phyloP scores from a whole-genome alignment of 306 rosid genomes.

The Cucumis hystrix region DNA sequence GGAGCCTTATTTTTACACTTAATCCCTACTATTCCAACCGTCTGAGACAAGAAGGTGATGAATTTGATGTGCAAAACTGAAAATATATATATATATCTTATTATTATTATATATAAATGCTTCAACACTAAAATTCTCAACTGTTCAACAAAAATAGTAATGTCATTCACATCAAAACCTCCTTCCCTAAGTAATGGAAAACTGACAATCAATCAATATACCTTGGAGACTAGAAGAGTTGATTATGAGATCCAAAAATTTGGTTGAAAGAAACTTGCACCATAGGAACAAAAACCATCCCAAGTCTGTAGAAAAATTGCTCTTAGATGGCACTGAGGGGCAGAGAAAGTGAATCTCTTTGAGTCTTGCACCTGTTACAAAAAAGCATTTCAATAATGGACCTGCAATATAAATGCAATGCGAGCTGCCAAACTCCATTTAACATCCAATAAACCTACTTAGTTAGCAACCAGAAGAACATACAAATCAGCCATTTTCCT shows the following conservation, averaged over 20 bases:
- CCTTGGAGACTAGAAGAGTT: background rate
- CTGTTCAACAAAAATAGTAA: background rate
- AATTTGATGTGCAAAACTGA: background rate
- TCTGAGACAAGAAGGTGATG: background rate
- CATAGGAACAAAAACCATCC: background rate
- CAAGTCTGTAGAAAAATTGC: slow-evolving; percentile 1
- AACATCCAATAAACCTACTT: background rate
- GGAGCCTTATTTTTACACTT: background rate
- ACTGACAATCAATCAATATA: background rate
- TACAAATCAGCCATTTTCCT: background rate
- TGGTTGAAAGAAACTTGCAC: background rate
- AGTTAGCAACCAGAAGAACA: background rate
- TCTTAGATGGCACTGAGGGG: slow-evolving; percentile 48
- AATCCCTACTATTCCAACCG: background rate
- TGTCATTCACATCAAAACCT: background rate
- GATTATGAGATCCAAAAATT: background rate
- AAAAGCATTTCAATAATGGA: slow-evolving; percentile 6
- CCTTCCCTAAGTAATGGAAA: background rate
- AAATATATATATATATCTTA: background rate
- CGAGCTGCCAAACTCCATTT: background rate
- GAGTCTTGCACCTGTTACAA: slow-evolving; percentile 67
- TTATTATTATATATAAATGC: background rate
- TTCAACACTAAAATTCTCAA: background rate
- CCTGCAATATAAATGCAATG: background rate
- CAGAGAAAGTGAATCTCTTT: slow-evolving; percentile 36